Evolutionary conservation across 768 basidiomycete species (phyloP), one percentile per base, ranked within the genome.

Genomic region (Kwoniella europaea): DNA sequence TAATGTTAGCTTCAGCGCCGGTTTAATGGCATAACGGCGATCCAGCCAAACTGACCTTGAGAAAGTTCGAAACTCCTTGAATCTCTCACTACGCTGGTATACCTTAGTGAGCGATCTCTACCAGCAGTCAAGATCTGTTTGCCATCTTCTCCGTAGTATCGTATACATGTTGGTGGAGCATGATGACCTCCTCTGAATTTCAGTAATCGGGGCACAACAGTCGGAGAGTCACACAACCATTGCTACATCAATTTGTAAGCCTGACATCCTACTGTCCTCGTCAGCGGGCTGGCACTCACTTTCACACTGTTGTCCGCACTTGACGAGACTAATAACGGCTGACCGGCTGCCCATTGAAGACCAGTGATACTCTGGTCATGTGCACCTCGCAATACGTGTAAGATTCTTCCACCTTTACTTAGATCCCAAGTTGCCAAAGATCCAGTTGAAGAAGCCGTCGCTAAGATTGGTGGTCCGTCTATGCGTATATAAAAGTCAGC

Each of bases 121-220:
- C 82, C 82, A 2, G 93, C 94, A 4, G 92, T 94, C 57, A 99
- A 84, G 9, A 99, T 85, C 72, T 93, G 91, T 84, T 99, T 99
- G 2, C 97, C 97, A 78, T 99, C 96, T n/a, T 92, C 90, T 13
- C 95, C 96, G 82, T 97, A 98, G 83, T 93, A 98, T 66, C 95
- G 88, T 60, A 99, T 93, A 20, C 94, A 86, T 79, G 94, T 91
- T 0, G 94, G 94, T 18, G 97, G 94, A 0, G 89, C 87, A 73
- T 91, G 91, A 78, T 99, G 97, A 44, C 97, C 97, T 0, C 93
- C 91, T 57, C 97, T 89, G 82, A 89, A 93, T 85, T 98, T 98
- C 27, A 98, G 87, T 12, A 98, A 86, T 66, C 93, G 88, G 1
- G 97, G 96, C 24, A 92, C 86, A 1, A 91, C 86, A 0, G 92